Base-by-base conservation (phyloP, 1,284 basidiomycete genomes). In the Abortiporus biennis region DNA sequence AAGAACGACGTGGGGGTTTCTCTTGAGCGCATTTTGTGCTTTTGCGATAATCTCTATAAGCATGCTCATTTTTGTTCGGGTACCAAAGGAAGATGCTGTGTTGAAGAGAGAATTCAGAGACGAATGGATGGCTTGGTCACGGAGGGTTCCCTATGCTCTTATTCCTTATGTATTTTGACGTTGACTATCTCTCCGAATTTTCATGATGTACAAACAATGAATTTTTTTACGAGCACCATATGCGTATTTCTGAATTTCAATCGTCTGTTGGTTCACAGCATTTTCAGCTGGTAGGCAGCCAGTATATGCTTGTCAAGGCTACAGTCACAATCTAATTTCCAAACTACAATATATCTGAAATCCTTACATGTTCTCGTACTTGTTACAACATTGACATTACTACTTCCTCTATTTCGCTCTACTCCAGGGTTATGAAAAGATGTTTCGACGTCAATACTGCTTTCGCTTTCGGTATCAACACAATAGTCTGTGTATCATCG, bases 401-500 rank as follows among this genome's bases (percentile, higher is more conserved):
- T n/a, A n/a, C n/a, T n/a, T n/a, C n/a, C n/a, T n/a, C n/a, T n/a
- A n/a, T n/a, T n/a, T n/a, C n/a, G n/a, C n/a, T n/a, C n/a, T 38
- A 60, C 27, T 69, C 63, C 39, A 85, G 52, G 1, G 75, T 80
- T 51, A 90, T 82, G 53, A 80, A 84, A 56, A 91, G 60, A 58
- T 89, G 85, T 48, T 79, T 82, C 44, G 75, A 80, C 41, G 81
- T 78, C 44, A 88, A 55, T 2, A 83, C 65, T 3, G 78, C 84
- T 54, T 63, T 76, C 32, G 85, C 78, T 5, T 72, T 77, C 0
- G 87, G 85, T 13, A 88, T 76, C 2, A 94, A 60, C 27, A 93
- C 80, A 47, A 95, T 89, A 20, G 92, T 95, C 67, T 95, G 92
- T 12, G 92, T 96, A 54, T 90, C 71, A 61, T 96, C 92, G 51